Percentiles rank a stretch among this genome's conserved stretches.
phyloP scores from a whole-genome alignment of 2,329 filamentous ascomycete species.

The Aaosphaeria arxii region DNA sequence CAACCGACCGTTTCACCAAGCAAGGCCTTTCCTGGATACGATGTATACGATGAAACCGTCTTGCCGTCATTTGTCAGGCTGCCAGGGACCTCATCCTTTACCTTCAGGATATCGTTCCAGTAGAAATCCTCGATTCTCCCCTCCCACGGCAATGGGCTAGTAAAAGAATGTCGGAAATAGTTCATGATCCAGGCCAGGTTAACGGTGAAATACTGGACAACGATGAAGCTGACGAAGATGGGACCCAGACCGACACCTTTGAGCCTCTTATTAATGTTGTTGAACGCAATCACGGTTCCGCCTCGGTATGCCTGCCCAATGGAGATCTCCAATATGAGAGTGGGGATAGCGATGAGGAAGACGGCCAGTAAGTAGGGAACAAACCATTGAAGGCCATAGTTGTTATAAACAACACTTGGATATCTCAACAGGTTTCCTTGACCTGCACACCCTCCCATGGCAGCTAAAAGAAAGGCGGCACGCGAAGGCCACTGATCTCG shows the following conservation, averaged over 20 bases:
- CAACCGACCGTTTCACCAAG: conserved; percentile 58
- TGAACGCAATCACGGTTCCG: conserved; percentile 53
- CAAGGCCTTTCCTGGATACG: conserved; percentile 47
- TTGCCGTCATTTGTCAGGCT: conserved; percentile 32
- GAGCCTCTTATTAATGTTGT: conserved; percentile 51
- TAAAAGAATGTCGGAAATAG: conserved; percentile 57
- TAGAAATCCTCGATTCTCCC: conserved; percentile 53
- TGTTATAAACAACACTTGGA: conserved; percentile 59
- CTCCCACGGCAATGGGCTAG: conserved; percentile 55
- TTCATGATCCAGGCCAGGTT: conserved; percentile 59
- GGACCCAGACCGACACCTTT: conserved; percentile 55
- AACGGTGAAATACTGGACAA: conserved; percentile 57
- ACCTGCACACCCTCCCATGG: conserved; percentile 58
- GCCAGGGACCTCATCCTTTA: conserved; percentile 38
- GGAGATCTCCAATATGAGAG: conserved; percentile 54
- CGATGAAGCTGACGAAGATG: conserved; percentile 53
- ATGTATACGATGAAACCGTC: conserved; percentile 43
- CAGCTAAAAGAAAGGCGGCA: conserved; percentile 55
- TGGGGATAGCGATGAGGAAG: conserved; percentile 55
- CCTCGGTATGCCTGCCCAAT: conserved; percentile 55
- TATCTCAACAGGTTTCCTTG: conserved; percentile 59
- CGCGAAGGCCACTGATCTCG: conserved; percentile 57
- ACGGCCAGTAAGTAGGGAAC: conserved; percentile 57
- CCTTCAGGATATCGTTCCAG: conserved; percentile 47
- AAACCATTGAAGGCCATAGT: conserved; percentile 60